Conservation (phyloP, 2,329 filamentous ascomycete species). For the Talaromyces islandicus region DNA sequence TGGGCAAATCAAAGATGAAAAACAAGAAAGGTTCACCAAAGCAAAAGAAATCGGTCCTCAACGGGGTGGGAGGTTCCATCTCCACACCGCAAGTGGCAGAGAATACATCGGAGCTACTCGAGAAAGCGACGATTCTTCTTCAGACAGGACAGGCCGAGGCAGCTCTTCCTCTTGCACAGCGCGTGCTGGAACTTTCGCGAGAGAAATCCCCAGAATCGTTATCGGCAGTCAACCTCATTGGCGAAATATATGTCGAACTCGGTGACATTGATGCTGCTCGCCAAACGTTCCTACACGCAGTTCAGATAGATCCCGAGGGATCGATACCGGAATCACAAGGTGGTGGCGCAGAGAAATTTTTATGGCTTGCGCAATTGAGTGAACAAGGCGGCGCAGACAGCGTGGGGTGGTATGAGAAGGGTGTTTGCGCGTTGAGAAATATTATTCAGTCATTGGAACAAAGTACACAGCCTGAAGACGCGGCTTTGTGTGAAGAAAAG, state of each 20-base stretch:
- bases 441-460: conserved; percentile 63
- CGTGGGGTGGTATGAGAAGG: conserved; percentile 56
- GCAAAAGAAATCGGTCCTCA: conserved; percentile 38
- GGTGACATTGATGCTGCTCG: conserved; percentile 75
- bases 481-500: conserved; percentile 57
- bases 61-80: conserved; percentile 31
- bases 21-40: conserved; percentile 37
- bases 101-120: conserved; percentile 51
- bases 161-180: conserved; percentile 50
- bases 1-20: conserved; percentile 49
- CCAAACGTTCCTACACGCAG: conserved; percentile 65
- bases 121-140: conserved; percentile 51
- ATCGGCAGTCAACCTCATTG: conserved; percentile 67
- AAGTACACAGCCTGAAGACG: conserved; percentile 31
- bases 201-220: conserved; percentile 33
- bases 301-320: conserved; percentile 71
- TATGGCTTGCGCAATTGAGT: conserved; percentile 87
- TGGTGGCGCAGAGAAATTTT: conserved; percentile 86
- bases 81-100: conserved; percentile 42
- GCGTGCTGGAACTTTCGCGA: conserved; percentile 40
- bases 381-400: conserved; percentile 56
- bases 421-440: conserved; percentile 64
- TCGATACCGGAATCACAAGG: conserved; percentile 62
- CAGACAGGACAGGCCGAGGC: conserved; percentile 54
- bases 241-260: conserved; percentile 74